phyloP scores from a whole-genome alignment of 2,329 filamentous ascomycete genomes.

The Neopestalotiopsis sp. region DNA sequence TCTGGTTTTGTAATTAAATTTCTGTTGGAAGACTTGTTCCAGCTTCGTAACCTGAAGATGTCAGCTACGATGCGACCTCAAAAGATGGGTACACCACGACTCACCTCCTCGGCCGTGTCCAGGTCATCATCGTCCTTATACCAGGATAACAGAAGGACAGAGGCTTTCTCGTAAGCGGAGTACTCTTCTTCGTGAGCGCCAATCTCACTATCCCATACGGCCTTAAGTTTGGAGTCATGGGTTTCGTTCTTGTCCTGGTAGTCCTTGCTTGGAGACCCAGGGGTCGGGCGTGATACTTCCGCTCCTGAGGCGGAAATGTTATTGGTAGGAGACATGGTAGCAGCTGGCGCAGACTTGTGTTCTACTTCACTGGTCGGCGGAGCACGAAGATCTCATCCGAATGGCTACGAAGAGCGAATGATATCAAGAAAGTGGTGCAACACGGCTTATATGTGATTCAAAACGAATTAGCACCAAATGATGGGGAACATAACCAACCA shows the following conservation, averaged over 20 bases:
- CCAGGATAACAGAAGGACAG: not conserved
- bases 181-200: not conserved
- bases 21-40: not conserved
- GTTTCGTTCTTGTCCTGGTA: not conserved
- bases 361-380: too few relatives aligned
- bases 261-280: not conserved
- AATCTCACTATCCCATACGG: not conserved
- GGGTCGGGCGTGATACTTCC: not conserved
- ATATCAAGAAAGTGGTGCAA: too few relatives aligned
- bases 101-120: not conserved
- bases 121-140: not conserved
- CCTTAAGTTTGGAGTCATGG: not conserved
- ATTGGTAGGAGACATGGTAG: too few relatives aligned
- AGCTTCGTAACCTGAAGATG: not conserved
- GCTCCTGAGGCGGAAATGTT: not conserved
- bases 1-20: not conserved
- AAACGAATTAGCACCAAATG: too few relatives aligned
- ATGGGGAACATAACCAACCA: too few relatives aligned
- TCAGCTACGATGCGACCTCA: not conserved
- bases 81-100: not conserved
- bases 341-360: too few relatives aligned
- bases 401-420: too few relatives aligned
- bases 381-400: too few relatives aligned
- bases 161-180: not conserved
- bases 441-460: too few relatives aligned